These are phyloP conservation scores for Mycena galericulata DNA, from an alignment of 768 basidiomycete species.

Conservation along the genomic window DNA sequence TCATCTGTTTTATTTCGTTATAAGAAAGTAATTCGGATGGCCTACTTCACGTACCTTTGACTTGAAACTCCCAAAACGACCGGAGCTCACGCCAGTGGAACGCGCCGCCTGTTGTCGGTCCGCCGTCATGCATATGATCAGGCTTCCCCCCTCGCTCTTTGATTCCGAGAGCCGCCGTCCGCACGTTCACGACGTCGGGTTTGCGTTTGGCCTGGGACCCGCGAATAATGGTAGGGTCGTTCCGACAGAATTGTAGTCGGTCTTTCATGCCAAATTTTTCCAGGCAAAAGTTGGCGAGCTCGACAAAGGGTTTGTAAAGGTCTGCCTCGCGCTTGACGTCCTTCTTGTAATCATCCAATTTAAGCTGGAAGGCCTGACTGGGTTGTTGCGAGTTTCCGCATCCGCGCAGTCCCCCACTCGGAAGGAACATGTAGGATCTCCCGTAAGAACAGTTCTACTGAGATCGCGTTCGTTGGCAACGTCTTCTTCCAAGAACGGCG, in stretches of 20 bases:
- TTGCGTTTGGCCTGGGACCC: constrained; percentile 16
- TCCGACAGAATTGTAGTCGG: constrained; percentile 6
- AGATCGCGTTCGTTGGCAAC: no score
- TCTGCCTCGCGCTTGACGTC: background rate
- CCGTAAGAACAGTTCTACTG: no score
- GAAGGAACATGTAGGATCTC: no score
- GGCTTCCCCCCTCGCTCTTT: background rate
- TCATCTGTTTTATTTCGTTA: no score
- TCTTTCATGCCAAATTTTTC: background rate
- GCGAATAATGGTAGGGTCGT: background rate
- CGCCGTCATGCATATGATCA: constrained; percentile 3
- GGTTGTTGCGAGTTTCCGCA: no score
- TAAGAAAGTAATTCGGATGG: no score
- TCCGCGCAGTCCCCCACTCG: no score
- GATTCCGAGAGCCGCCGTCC: background rate
- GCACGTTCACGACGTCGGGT: constrained; percentile 14
- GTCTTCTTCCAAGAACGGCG: no score
- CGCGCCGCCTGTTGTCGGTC: background rate
- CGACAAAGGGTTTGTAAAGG: constrained; percentile 11
- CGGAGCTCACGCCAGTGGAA: constrained; percentile 19
- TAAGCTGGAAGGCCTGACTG: no score
- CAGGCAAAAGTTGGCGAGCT: constrained; percentile 14
- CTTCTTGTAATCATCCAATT: no score
- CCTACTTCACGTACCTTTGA: constrained; percentile 10
- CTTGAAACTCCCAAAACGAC: constrained; percentile 19